phyloP scores from a whole-genome alignment of 2,329 filamentous ascomycete species.

The Ophiostoma quercus region DNA sequence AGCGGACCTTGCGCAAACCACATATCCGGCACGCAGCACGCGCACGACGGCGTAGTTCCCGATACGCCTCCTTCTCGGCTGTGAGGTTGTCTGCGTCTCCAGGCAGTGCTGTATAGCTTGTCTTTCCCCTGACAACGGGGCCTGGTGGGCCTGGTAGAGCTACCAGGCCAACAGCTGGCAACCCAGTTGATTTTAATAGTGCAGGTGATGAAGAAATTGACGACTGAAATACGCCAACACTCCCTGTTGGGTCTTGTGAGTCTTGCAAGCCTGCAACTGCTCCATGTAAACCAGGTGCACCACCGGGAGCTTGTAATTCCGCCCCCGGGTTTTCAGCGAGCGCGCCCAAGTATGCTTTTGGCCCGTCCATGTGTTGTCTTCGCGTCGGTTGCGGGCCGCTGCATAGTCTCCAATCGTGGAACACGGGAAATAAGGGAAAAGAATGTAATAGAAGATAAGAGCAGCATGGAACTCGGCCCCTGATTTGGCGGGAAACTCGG shows the following conservation, averaged over 20 bases:
- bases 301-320: not conserved
- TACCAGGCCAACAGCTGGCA: not conserved
- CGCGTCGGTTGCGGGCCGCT: not conserved
- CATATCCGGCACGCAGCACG: slow-evolving; percentile 15
- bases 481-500: not conserved
- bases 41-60: slow-evolving; percentile 11
- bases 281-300: not conserved
- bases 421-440: not conserved
- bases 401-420: not conserved
- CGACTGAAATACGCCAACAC: not conserved
- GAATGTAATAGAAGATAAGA: not conserved
- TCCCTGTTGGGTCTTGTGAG: not conserved
- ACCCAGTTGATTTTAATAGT: not conserved
- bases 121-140: not conserved
- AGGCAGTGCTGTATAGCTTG: not conserved
- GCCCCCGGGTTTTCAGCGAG: not conserved
- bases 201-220: not conserved
- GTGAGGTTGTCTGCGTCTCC: not conserved
- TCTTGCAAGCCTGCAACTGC: not conserved
- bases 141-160: slow-evolving; percentile 1
- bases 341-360: not conserved
- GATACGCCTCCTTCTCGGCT: slow-evolving; percentile 10
- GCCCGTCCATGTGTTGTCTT: not conserved
- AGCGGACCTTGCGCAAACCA: slow-evolving; percentile 18
- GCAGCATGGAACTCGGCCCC: not conserved